Base-by-base conservation (phyloP, 106 monocot species). In the Vanilla planifolia region DNA sequence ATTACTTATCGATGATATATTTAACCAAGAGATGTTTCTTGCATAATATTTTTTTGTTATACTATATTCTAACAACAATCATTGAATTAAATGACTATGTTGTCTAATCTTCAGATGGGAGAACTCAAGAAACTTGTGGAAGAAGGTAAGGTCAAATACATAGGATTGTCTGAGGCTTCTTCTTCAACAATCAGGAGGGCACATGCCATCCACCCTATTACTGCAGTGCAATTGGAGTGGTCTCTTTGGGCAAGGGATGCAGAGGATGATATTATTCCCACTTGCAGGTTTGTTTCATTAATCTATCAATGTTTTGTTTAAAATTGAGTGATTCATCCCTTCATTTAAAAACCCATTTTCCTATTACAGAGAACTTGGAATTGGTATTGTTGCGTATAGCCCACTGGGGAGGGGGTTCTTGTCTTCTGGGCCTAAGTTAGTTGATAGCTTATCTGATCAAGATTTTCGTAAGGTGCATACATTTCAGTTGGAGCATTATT, bases 361-460 rank as follows among this genome's bases (percentile, higher is more conserved):
- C 16, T 4, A 4, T 53, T 80, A 32, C 72, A 84, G 92, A 71
- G 92, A 92, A 64, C 92, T 92, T 43, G 87, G 87, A 2, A 92
- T 92, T 26, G 92, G 92, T 19, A 87, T 92, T 61, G 92, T 92
- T 46, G 75, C 87, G 22, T 92, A 92, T 56, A 84, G 87, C 68
- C 92, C 92, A 24, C 61, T 92, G 20, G 87, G 87, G 19, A 72
- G 87, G 48, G 87, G 92, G 10, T 87, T 92, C 72, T 66, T 92
- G 16, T 53, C 53, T 53, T 53, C 3, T 32, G 53, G 53, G 27
- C 53, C 30, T 16, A 28, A 53, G 30, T 5, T 62, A 51, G 63
- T 59, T 56, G 58, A 59, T 29, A 21, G 33, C 15, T 7, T 80
- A 10, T 56, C 67, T 7, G 80, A 80, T 0, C 52, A 64, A 24